These are phyloP conservation scores for Phlebiopsis gigantea DNA, from an alignment of 768 basidiomycete species.

Conservation along the genomic window DNA sequence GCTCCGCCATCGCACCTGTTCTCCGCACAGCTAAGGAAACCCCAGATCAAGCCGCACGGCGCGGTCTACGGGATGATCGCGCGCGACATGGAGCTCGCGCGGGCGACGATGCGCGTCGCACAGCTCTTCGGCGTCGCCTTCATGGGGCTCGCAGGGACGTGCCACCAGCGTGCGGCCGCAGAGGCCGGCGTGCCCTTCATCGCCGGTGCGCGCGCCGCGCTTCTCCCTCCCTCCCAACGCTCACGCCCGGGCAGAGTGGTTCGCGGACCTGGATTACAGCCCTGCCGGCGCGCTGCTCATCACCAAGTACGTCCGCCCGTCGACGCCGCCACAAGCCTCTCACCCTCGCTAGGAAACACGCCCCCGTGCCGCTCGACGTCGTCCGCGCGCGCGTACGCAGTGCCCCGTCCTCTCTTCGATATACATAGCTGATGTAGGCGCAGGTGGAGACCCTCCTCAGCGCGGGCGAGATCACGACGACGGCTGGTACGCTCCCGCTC, in stretches of 20 bases:
- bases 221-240: background rate
- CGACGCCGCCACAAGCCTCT: constrained; percentile 46
- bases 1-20: background rate
- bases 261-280: constrained; percentile 60
- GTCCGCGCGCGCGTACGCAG: constrained; percentile 39
- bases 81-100: constrained; percentile 48
- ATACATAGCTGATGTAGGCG: no score
- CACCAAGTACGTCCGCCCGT: constrained; percentile 39
- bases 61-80: constrained; percentile 57
- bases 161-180: constrained; percentile 51
- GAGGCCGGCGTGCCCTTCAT: constrained; percentile 56
- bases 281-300: constrained; percentile 53
- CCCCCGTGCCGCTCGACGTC: constrained; percentile 36
- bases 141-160: constrained; percentile 59
- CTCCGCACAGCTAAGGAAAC: no score
- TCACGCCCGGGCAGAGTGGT: constrained; percentile 43
- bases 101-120: constrained; percentile 47
- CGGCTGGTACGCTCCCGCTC: constrained; percentile 34
- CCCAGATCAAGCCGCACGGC: constrained; percentile 61
- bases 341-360: constrained; percentile 38
- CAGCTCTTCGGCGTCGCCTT: constrained; percentile 52
- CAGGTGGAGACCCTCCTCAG: constrained; percentile 43
- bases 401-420: background rate
- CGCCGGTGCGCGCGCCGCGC: constrained; percentile 37
- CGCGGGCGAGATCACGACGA: constrained; percentile 43